Percentiles rank a stretch among this genome's conserved stretches.
Conservation (phyloP, 2,329 filamentous ascomycete genomes). For the Aspergillus phoenicis region DNA sequence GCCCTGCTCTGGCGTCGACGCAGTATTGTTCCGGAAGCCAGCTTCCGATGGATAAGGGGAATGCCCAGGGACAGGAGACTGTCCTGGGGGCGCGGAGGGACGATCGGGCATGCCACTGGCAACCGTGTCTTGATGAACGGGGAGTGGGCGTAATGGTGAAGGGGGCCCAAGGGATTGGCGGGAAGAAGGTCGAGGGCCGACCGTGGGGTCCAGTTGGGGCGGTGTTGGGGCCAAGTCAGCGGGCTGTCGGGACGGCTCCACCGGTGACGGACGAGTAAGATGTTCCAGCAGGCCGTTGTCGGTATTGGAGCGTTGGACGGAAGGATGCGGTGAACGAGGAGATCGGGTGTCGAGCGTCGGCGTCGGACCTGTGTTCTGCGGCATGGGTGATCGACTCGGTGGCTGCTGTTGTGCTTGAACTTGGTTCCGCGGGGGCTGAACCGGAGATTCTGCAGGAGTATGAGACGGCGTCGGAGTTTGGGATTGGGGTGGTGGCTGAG, state of each 20-base stretch:
- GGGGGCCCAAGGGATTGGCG: conserved; percentile 27
- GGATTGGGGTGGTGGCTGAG: conserved; percentile 1
- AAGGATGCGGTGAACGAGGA: conserved; percentile 20
- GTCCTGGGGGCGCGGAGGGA: conserved; percentile 14
- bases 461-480: background rate
- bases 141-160: conserved; percentile 21
- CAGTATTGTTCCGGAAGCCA: conserved; percentile 28
- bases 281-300: conserved; percentile 28
- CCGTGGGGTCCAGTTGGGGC: conserved; percentile 17
- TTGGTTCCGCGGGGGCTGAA: conserved; percentile 2
- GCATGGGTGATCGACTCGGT: conserved; percentile 21
- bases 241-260: conserved; percentile 22
- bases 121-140: conserved; percentile 14
- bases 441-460: background rate
- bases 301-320: conserved; percentile 31
- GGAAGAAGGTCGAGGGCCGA: conserved; percentile 21
- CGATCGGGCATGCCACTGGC: conserved; percentile 25
- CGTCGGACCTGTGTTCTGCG: conserved; percentile 19
- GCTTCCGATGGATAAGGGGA: conserved; percentile 15
- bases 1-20: conserved; percentile 47
- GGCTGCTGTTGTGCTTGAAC: background rate
- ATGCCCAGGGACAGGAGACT: conserved; percentile 13
- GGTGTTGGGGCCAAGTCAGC: conserved; percentile 19
- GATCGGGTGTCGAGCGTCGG: conserved; percentile 21
- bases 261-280: conserved; percentile 24